Percentiles rank a stretch among this genome's conserved stretches.
These are phyloP conservation scores for Lentinula guzmanii DNA, from an alignment of 768 basidiomycete genomes.

Conservation along the genomic window DNA sequence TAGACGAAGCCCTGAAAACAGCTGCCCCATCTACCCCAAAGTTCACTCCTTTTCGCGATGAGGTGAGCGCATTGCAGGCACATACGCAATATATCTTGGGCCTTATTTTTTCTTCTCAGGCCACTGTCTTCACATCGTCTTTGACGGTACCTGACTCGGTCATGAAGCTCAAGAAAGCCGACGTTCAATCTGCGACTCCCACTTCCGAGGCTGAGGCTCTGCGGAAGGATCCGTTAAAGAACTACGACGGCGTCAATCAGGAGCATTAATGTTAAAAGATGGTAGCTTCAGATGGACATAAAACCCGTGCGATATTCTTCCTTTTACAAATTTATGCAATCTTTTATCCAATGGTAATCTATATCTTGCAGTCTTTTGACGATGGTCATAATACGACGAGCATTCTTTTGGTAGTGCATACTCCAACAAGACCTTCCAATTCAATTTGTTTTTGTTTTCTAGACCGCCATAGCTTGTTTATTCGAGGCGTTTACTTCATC, in stretches of 20 bases:
- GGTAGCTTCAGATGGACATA: neutral
- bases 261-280: neutral
- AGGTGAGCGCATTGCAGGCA: constrained; percentile 36
- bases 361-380: too few relatives aligned
- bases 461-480: too few relatives aligned
- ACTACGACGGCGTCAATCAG: constrained; percentile 36
- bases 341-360: neutral
- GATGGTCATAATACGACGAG: too few relatives aligned
- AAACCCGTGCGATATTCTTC: neutral
- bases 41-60: constrained; percentile 72
- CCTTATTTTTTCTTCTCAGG: constrained; percentile 15
- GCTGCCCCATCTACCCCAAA: constrained; percentile 41
- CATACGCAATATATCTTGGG: too few relatives aligned
- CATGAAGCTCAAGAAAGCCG: constrained; percentile 58
- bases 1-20: constrained; percentile 11
- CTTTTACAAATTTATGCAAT: neutral
- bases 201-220: constrained; percentile 72
- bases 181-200: constrained; percentile 33
- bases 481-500: too few relatives aligned
- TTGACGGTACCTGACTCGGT: constrained; percentile 44
- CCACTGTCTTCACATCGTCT: constrained; percentile 22
- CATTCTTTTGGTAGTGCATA: too few relatives aligned
- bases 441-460: too few relatives aligned
- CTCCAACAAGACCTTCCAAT: too few relatives aligned
- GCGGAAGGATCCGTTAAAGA: constrained; percentile 76